phyloP scores from a whole-genome alignment of 2,329 filamentous ascomycete genomes.

The Alternaria triticina region DNA sequence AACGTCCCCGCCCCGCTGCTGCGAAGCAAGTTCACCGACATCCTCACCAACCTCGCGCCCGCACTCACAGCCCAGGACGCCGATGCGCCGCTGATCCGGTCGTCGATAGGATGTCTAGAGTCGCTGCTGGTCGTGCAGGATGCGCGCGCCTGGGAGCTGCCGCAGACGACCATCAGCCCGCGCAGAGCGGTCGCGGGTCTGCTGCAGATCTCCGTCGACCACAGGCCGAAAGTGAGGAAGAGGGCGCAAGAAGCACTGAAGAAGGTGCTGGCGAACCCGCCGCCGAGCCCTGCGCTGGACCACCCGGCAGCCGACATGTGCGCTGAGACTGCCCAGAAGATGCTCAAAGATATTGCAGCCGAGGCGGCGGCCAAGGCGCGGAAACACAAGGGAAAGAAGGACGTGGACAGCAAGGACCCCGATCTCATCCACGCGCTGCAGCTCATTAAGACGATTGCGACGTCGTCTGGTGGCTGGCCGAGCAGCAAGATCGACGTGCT shows the following conservation, averaged over 20 bases:
- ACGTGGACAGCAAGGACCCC: constrained; percentile 72
- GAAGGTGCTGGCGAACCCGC: constrained; percentile 81
- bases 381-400: constrained; percentile 60
- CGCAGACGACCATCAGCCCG: constrained; percentile 81
- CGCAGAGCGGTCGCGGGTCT: constrained; percentile 86
- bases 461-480: constrained; percentile 90
- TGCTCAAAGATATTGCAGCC: constrained; percentile 76
- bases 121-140: constrained; percentile 91
- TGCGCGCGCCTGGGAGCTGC: constrained; percentile 82
- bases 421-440: constrained; percentile 90
- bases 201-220: constrained; percentile 82
- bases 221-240: constrained; percentile 91
- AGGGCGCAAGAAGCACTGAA: constrained; percentile 87
- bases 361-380: constrained; percentile 75
- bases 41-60: constrained; percentile 84
- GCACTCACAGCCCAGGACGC: constrained; percentile 80
- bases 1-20: constrained; percentile 85
- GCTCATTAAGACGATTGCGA: constrained; percentile 86
- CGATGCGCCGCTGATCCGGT: constrained; percentile 83
- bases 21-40: constrained; percentile 92
- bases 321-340: constrained; percentile 85
- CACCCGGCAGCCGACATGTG: constrained; percentile 97
- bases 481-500: constrained; percentile 93
- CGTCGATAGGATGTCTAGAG: constrained; percentile 92
- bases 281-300: constrained; percentile 89